phyloP scores from a whole-genome alignment of 129 eudicot genomes.

The Escallonia herrerae region DNA sequence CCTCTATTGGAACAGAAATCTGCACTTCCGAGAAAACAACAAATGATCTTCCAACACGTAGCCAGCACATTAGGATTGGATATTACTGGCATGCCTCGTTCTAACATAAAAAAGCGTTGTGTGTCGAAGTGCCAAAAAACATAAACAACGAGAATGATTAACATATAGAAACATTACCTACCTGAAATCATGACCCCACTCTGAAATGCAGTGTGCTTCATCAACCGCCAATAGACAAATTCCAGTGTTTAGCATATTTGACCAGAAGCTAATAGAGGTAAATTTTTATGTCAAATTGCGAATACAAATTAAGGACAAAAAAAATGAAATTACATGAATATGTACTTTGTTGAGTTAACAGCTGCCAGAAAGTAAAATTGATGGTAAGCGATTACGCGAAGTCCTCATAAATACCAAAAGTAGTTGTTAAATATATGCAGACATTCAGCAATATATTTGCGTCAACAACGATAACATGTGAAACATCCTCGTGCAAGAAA shows the following conservation, averaged over 20 bases:
- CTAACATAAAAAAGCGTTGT: neutral
- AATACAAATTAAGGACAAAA: neutral
- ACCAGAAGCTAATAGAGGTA: slow-evolving; percentile 59
- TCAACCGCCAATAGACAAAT: slow-evolving; percentile 89
- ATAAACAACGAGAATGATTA: too few species aligned
- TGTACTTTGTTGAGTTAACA: too few species aligned
- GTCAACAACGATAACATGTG: too few species aligned
- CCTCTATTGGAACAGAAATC: neutral
- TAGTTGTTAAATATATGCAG: neutral
- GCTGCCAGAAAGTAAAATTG: too few species aligned
- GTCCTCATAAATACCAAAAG: too few species aligned
- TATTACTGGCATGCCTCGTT: too few species aligned
- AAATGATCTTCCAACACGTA: neutral
- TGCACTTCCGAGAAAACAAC: neutral
- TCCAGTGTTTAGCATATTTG: slow-evolving; percentile 53
- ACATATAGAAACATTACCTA: neutral
- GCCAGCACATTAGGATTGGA: neutral
- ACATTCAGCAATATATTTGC: neutral
- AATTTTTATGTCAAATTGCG: neutral
- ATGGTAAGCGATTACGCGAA: too few species aligned
- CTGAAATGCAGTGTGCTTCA: slow-evolving; percentile 98
- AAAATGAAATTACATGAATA: too few species aligned
- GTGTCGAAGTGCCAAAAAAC: neutral
- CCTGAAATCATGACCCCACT: slow-evolving; percentile 99
- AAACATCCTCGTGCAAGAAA: too few species aligned